Conservation (phyloP, 352 stramenopile species). For the Blastocystis sp. region DNA sequence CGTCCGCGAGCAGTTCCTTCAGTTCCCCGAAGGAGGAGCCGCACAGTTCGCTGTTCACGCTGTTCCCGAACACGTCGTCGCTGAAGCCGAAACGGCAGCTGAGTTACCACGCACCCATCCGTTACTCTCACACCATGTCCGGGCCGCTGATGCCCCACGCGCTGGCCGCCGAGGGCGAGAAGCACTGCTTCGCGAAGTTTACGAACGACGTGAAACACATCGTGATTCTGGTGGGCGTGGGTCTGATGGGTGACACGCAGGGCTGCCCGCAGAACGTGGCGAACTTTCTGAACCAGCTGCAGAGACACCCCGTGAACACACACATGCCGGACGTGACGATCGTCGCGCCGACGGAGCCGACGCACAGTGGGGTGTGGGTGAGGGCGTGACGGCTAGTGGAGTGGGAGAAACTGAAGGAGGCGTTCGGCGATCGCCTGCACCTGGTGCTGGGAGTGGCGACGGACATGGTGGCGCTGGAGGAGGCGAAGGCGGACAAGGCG, state of each 20-base stretch:
- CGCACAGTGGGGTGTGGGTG: background rate
- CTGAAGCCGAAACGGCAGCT: background rate
- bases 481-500: constrained; percentile 24
- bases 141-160: background rate
- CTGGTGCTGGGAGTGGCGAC: constrained; percentile 1
- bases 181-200: background rate
- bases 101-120: background rate
- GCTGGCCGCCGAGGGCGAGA: background rate
- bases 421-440: constrained; percentile 4
- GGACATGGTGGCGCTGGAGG: constrained; percentile 10
- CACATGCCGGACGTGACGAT: constrained; percentile 18
- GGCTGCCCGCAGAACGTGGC: constrained; percentile 41
- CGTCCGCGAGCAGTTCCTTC: too few species aligned
- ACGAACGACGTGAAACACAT: constrained; percentile 16
- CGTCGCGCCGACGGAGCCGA: constrained; percentile 1
- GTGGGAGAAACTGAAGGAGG: background rate
- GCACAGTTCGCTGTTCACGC: too few species aligned
- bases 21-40: too few species aligned
- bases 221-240: constrained; percentile 11
- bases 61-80: background rate
- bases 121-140: constrained; percentile 7
- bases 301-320: constrained; percentile 7
- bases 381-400: background rate
- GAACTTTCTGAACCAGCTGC: constrained; percentile 17
- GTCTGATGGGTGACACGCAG: background rate